Evolutionary conservation across 495 filamentous ascomycete species (phyloP), one percentile per base, ranked within the genome.

Genomic region (Xylaria palmicola): DNA sequence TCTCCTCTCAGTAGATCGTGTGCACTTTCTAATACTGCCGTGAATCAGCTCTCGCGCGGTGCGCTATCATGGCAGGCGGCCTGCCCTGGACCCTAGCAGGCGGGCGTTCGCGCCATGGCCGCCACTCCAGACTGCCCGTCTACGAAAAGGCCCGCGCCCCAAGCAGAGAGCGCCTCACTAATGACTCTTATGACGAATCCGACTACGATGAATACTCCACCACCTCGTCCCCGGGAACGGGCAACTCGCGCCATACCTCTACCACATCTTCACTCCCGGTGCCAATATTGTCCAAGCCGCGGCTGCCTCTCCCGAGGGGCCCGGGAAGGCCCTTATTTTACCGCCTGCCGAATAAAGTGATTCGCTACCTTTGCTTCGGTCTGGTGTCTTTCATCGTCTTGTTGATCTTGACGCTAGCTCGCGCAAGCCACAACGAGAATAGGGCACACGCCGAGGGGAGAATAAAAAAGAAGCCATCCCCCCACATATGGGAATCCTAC

Each of bases 401-500:
- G 0, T 91, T 96, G 68, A 86, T 93, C 53, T 63, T 89, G 37
- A 83, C 78, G 24, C 79, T 95, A 50, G 81, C 89, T 53, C 85
- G 88, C 19, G 85, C 90, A 62, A 90, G 89, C 50, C 82, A 86
- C 63, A 72, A 82, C 13, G 87, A 89, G 41, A 85, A 86, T 29
- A 81, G 74, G 37, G 79, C 78, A 49, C 80, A 89, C n/a, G 74
- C 82, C 13, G 72, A 79, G 78, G 68, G 88, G 77, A 68, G 71
- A 82, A 59, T 76, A 59, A 68, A 71, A 52, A 78, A 81, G 3
- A 47, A 37, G 24, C 59, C 36, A 10, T 29, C 29, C 3, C 72
- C 80, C n/a, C 84, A 84, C 3, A 71, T 77, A 45, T 97, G 92
- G 92, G 90, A 95, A 68, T 79, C 77, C 4, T 97, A 95, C 69